These are phyloP conservation scores for Papiliotrema nemorosa DNA, from an alignment of 1,284 basidiomycete genomes.

Conservation along the genomic window DNA sequence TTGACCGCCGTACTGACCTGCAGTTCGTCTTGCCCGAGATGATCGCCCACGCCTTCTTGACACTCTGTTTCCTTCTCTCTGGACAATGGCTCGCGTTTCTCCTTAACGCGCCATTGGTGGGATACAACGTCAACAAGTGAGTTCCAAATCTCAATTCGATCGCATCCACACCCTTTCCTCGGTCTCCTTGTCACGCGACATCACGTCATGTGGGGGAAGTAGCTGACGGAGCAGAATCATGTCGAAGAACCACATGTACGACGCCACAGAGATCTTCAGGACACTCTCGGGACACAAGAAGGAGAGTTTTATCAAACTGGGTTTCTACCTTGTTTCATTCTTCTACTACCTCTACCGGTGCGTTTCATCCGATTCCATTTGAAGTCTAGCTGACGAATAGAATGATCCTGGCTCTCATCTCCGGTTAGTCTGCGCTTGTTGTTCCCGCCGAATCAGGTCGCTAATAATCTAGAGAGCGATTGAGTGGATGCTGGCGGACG, in stretches of 20 bases:
- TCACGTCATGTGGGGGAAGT: background rate
- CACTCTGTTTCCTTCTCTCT: constrained; percentile 80
- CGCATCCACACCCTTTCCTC: background rate
- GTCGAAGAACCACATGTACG: constrained; percentile 95
- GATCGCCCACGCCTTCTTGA: constrained; percentile 86
- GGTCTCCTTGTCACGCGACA: background rate
- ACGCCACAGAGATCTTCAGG: constrained; percentile 98
- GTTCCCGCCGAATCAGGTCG: too few relatives aligned
- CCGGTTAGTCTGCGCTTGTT: constrained; percentile 53
- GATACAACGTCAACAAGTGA: constrained; percentile 92
- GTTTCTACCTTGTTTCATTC: constrained; percentile 89
- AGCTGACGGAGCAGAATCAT: constrained; percentile 64
- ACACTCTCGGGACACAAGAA: constrained; percentile 93
- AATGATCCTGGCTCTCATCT: constrained; percentile 83
- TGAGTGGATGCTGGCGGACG: too few relatives aligned
- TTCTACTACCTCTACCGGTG: constrained; percentile 96
- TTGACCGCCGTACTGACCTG: background rate
- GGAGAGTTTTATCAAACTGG: constrained; percentile 93
- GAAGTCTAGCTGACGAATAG: constrained; percentile 47
- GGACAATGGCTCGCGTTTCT: constrained; percentile 95
- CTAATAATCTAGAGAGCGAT: too few relatives aligned
- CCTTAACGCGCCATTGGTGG: constrained; percentile 84
- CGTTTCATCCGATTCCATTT: constrained; percentile 32
- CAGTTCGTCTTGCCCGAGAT: constrained; percentile 98
- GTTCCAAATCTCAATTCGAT: constrained; percentile 28